These are phyloP conservation scores for Penicillium sclerotiorum DNA, from an alignment of 2,329 filamentous ascomycete species.

Conservation along the genomic window DNA sequence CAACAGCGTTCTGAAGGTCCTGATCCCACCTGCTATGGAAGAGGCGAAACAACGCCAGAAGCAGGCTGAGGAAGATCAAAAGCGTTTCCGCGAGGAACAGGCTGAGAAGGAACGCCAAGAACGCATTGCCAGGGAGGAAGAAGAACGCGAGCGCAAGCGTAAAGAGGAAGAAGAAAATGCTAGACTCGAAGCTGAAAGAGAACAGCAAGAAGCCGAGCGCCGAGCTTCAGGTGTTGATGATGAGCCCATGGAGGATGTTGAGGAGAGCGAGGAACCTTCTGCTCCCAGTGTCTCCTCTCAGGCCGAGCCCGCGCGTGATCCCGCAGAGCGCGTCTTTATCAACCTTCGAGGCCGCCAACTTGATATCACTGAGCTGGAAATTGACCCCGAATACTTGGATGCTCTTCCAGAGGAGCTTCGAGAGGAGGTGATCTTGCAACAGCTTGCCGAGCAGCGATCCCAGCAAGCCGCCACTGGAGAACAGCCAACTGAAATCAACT, in stretches of 20 bases:
- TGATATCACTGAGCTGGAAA: slow-evolving; percentile 92
- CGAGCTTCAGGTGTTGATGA: slow-evolving; percentile 51
- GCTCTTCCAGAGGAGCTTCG: slow-evolving; percentile 97
- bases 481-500: slow-evolving; percentile 69
- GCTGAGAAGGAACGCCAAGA: slow-evolving; percentile 64
- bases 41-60: slow-evolving; percentile 72
- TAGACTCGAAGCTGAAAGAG: slow-evolving; percentile 60
- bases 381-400: slow-evolving; percentile 90
- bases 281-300: slow-evolving; percentile 33
- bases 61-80: slow-evolving; percentile 58
- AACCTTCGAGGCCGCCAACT: slow-evolving; percentile 83
- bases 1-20: slow-evolving; percentile 68
- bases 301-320: slow-evolving; percentile 40
- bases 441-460: slow-evolving; percentile 79
- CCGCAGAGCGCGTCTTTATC: slow-evolving; percentile 68
- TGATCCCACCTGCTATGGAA: slow-evolving; percentile 84
- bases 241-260: slow-evolving; percentile 76
- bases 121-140: slow-evolving; percentile 67
- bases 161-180: slow-evolving; percentile 71
- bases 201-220: slow-evolving; percentile 62
- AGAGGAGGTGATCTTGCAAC: slow-evolving; percentile 92
- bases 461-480: slow-evolving; percentile 72
- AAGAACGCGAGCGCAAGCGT: slow-evolving; percentile 70
- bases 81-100: slow-evolving; percentile 63
- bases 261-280: slow-evolving; percentile 50